Evolutionary conservation across 2,329 filamentous ascomycete species (phyloP), one percentile per base, ranked within the genome.

Genomic region (Paramyrothecium sp.): DNA sequence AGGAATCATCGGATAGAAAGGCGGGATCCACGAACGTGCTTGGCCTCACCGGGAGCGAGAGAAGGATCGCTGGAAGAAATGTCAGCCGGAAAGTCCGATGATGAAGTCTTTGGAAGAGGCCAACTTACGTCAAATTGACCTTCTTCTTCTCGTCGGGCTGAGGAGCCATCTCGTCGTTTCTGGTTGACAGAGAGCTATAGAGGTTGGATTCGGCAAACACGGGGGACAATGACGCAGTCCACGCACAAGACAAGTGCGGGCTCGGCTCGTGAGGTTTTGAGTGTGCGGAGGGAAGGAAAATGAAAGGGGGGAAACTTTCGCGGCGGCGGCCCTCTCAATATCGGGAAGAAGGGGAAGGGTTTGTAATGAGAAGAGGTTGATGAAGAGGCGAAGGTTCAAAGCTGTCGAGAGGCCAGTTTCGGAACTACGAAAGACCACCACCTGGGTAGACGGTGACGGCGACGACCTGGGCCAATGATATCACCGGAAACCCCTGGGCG

Each of bases 111-210:
- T 48, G 16, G 23, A 16, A 19, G 21, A 22, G 53, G 20, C 78
- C 54, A 19, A 71, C 90, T 73, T 85, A 94, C 91, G 86, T 84
- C 76, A 94, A 75, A 77, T 94, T 90, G 75, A 88, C 89, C 87
- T 92, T 92, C 86, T 92, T 92, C 68, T 87, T 81, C 60, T 90
- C 83, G 61, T 76, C 74, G 63, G 86, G 85, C 72, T 90, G 86
- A 64, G 86, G 76, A 75, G 88, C 86, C 90, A 92, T 92, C 65
- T 77, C 89, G 84, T 65, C 66, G 59, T 59, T 58, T 56, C 51
- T 69, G 64, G 63, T 67, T 66, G 61, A 62, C 49, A 41, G 64
- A 67, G 69, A 66, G 64, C 64, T 64, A 59, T 61, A 59, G 56
- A 61, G 56, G 62, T 55, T 65, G 53, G 55, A 53, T 55, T 58